Conservation (phyloP, 2,329 filamentous ascomycete species). For the Calonectria leucothoes region DNA sequence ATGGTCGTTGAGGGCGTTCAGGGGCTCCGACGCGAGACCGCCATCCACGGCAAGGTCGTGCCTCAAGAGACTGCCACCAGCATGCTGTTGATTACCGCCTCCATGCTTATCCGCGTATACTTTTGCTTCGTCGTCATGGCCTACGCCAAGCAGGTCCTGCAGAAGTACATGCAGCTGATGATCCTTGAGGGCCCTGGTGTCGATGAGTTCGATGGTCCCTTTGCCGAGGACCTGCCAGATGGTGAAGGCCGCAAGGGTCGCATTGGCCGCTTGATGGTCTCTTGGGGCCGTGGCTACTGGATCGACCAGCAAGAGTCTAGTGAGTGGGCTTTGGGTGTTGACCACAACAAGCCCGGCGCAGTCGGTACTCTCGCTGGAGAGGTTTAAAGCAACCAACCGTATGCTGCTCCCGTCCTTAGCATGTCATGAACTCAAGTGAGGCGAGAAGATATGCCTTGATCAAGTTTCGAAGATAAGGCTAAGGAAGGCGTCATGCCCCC, state of each 20-base stretch:
- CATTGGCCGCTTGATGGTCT: constrained; percentile 83
- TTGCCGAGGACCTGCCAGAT: constrained; percentile 75
- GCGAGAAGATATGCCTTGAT: neutral
- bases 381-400: constrained; percentile 38
- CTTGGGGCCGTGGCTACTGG: constrained; percentile 83
- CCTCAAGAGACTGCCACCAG: constrained; percentile 76
- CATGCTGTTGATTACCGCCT: constrained; percentile 78
- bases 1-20: constrained; percentile 49
- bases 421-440: neutral
- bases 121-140: constrained; percentile 87
- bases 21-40: constrained; percentile 47
- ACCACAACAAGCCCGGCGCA: constrained; percentile 66
- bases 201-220: constrained; percentile 71
- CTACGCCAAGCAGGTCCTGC: constrained; percentile 81
- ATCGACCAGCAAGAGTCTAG: constrained; percentile 75
- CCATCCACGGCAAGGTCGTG: constrained; percentile 49
- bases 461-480: neutral
- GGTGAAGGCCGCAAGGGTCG: constrained; percentile 84
- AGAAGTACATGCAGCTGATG: constrained; percentile 67
- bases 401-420: constrained; percentile 19
- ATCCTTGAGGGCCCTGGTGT: constrained; percentile 61
- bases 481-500: neutral
- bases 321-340: constrained; percentile 74
- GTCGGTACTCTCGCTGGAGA: constrained; percentile 50
- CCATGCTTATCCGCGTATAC: constrained; percentile 84